Evolutionary conservation across 331 rosid species (phyloP).

Genomic region (Malus hybrid): DNA sequence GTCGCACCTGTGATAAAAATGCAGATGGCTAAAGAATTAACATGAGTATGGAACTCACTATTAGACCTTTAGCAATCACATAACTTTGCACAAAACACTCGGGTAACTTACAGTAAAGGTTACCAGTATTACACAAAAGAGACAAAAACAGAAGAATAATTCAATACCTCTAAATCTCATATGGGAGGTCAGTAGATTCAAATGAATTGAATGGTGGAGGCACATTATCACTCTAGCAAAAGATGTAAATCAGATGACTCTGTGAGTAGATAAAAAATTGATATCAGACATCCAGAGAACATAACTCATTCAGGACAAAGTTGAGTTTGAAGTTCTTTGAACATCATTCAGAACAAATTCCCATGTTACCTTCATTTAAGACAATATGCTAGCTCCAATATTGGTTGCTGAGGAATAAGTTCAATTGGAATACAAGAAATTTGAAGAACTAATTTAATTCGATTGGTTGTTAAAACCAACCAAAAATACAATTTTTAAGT

Average conservation of each 20-base stretch:
- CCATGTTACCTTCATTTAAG: too few species aligned
- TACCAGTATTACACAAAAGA: constrained; percentile 12
- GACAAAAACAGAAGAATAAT: constrained; percentile 30
- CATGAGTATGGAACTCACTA: constrained; percentile 64
- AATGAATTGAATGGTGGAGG: constrained; percentile 71
- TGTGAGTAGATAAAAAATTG: background rate
- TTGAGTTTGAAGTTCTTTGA: too few species aligned
- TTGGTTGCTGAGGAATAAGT: background rate
- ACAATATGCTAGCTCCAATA: too few species aligned
- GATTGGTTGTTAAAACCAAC: background rate
- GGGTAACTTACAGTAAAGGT: constrained; percentile 34
- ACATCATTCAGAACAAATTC: too few species aligned
- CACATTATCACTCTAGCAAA: constrained; percentile 73
- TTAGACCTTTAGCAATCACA: constrained; percentile 72
- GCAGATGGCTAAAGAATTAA: constrained; percentile 68
- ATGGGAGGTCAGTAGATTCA: constrained; percentile 64
- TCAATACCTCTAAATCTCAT: constrained; percentile 90
- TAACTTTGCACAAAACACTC: constrained; percentile 50
- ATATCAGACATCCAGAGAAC: background rate
- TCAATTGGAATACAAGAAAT: background rate
- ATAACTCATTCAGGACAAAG: background rate
- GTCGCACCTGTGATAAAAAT: constrained; percentile 99
- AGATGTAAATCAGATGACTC: background rate
- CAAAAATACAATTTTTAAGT: background rate
- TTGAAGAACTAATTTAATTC: background rate